Conservation (phyloP, 2,329 filamentous ascomycete species). For the Monosporascus sp. region DNA sequence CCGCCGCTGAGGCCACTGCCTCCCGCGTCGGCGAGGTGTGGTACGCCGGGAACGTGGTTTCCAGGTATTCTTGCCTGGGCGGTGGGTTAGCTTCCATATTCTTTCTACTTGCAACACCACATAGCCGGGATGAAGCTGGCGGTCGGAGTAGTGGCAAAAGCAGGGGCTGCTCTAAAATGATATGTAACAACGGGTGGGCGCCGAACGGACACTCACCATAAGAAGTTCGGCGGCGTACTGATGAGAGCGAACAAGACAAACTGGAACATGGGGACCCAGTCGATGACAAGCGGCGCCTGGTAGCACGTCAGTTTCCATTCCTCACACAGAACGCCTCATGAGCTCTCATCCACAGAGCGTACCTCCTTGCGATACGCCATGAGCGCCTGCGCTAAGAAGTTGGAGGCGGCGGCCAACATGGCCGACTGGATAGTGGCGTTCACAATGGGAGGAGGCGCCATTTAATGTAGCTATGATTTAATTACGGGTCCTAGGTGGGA, state of each 20-base stretch:
- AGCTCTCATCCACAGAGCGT: slow-evolving; percentile 17
- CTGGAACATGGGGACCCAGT: slow-evolving; percentile 65
- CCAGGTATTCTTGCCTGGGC: slow-evolving; percentile 68
- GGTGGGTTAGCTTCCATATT: slow-evolving; percentile 10
- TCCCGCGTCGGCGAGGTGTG: slow-evolving; percentile 36
- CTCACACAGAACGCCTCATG: neutral
- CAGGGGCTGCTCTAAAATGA: neutral
- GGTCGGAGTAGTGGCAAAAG: neutral
- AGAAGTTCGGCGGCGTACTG: slow-evolving; percentile 74
- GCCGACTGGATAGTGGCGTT: slow-evolving; percentile 61
- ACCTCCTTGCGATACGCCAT: slow-evolving; percentile 57
- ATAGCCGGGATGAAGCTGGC: neutral
- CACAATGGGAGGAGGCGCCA: slow-evolving; percentile 47
- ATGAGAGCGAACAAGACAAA: slow-evolving; percentile 71
- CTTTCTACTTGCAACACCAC: neutral
- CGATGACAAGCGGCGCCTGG: slow-evolving; percentile 56
- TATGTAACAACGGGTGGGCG: neutral
- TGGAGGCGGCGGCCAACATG: slow-evolving; percentile 61
- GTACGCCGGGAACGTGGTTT: slow-evolving; percentile 66
- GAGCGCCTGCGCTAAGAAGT: slow-evolving; percentile 68
- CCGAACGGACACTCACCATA: slow-evolving; percentile 53
- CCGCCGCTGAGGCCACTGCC: slow-evolving; percentile 35
- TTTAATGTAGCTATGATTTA: slow-evolving; percentile 7
- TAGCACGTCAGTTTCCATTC: slow-evolving; percentile 2
- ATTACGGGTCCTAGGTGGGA: neutral